Base-by-base conservation (phyloP, 352 stramenopile species). In the Globisporangium heterothallicum region DNA sequence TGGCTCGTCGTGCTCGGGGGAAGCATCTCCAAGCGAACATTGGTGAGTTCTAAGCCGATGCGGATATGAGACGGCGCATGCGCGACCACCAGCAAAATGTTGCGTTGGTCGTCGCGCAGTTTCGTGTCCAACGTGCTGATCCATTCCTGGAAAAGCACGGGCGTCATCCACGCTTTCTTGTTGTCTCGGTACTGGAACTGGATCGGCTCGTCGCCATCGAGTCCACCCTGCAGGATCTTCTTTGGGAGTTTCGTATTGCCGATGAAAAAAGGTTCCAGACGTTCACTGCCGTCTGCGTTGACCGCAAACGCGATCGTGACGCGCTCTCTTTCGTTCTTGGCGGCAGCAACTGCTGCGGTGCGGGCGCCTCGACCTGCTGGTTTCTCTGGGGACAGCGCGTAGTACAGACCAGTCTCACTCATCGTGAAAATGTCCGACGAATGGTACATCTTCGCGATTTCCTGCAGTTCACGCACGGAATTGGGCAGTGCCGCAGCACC, bases 61-160 rank as follows among this genome's bases (percentile, higher is more conserved):
- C 51, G 44, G 6, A 84, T 73, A 34, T 84, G 73, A 16, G 70
- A 70, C 24, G 73, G 68, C 38, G 66, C 66, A 18, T 64, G 68
- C 43, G 57, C 61, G 14, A 70, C 53, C 5, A 84, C 63, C 50
- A 84, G 48, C 27, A 84, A 34, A 22, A 82, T 63, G 12, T 53
- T 65, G 30, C 73, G 66, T 18, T 69, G 59, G 34, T 68, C 57
- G 46, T 82, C 70, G 10, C 68, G 60, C 68, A 84, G 73, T 7
- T 61, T 55, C 25, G 70, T 74, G 58, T 84, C 72, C 2, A 84
- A 43, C 19, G 70, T 54, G 6, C 62, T 63, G 19, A 84, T 49
- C 56, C 67, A 84, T 49, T 82, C 67, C 56, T 81, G 70, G 58
- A 84, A 84, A 52, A 82, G 65, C 32, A 82, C 69, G 26, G 70